A percentile compares a stretch with the other conserved stretches of the same genome.
Evolutionary conservation across 805 yeast genomes (phyloP).

Genomic region (Wickerhamomyces tratensis): DNA sequence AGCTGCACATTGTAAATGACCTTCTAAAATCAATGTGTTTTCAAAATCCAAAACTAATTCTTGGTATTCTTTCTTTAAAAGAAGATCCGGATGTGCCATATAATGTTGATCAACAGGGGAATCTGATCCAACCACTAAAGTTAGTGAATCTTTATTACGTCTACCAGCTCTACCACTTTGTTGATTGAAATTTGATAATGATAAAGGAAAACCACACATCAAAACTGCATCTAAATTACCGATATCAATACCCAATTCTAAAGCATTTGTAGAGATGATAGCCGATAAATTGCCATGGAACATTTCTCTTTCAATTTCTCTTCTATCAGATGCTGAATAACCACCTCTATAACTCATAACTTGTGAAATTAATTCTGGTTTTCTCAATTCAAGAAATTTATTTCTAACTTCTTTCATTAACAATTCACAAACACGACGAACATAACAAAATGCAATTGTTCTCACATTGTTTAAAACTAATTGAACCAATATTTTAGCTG

Average conservation of each 20-base stretch:
- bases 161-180: slow-evolving; percentile 98
- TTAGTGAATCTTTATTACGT: slow-evolving; percentile 74
- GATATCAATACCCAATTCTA: slow-evolving; percentile 92
- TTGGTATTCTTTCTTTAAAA: slow-evolving; percentile 44
- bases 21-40: slow-evolving; percentile 55
- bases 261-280: slow-evolving; percentile 88
- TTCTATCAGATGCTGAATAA: slow-evolving; percentile 74
- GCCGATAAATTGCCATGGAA: slow-evolving; percentile 79
- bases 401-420: slow-evolving; percentile 74
- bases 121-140: slow-evolving; percentile 73
- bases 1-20: slow-evolving; percentile 93
- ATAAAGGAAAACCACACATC: slow-evolving; percentile 86
- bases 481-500: slow-evolving; percentile 64
- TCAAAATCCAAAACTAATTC: slow-evolving; percentile 53
- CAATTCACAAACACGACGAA: slow-evolving; percentile 77
- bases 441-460: slow-evolving; percentile 85
- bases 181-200: slow-evolving; percentile 82
- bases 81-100: slow-evolving; percentile 54
- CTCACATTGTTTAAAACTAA: slow-evolving; percentile 56
- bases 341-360: slow-evolving; percentile 96
- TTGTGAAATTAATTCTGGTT: slow-evolving; percentile 39
- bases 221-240: slow-evolving; percentile 88
- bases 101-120: slow-evolving; percentile 84
- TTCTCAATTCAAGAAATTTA: slow-evolving; percentile 34
- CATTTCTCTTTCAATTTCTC: slow-evolving; percentile 85